Evolutionary conservation across 179 eudicot species (phyloP).

Genomic region (Actinidia polygama): DNA sequence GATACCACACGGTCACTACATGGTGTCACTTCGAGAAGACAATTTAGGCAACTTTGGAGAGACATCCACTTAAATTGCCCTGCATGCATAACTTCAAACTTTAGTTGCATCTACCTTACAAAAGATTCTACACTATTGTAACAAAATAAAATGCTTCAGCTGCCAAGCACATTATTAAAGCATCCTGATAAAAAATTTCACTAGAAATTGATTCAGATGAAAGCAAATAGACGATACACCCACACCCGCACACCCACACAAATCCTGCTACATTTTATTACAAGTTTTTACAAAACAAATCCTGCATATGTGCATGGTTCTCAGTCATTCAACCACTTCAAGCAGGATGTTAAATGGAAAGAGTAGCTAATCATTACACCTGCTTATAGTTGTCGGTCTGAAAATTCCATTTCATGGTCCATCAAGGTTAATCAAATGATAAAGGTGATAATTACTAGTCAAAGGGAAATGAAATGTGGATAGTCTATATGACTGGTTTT

Average conservation of each 20-base stretch:
- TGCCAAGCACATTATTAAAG: not conserved
- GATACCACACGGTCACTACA: slow-evolving; percentile 74
- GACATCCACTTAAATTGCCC: slow-evolving; percentile 65
- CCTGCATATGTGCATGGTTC: not conserved
- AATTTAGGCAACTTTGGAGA: slow-evolving; percentile 45
- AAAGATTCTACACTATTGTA: not conserved
- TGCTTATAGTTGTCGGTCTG: not conserved
- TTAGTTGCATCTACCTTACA: not conserved
- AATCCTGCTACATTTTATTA: not conserved
- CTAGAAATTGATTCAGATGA: not conserved
- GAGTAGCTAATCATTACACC: not conserved
- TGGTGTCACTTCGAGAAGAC: slow-evolving; percentile 63
- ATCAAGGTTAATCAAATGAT: not conserved
- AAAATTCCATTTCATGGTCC: not conserved
- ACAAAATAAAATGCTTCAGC: not conserved
- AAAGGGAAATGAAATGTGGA: not conserved
- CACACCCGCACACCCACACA: not conserved
- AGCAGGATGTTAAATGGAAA: not conserved
- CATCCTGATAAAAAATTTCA: not conserved
- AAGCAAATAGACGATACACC: not conserved
- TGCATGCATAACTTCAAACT: slow-evolving; percentile 29
- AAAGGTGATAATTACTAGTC: not conserved
- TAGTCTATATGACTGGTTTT: not conserved
- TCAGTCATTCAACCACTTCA: not conserved
- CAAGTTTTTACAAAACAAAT: not conserved